phyloP scores from a whole-genome alignment of 352 stramenopile species.

The Globisporangium solare region DNA sequence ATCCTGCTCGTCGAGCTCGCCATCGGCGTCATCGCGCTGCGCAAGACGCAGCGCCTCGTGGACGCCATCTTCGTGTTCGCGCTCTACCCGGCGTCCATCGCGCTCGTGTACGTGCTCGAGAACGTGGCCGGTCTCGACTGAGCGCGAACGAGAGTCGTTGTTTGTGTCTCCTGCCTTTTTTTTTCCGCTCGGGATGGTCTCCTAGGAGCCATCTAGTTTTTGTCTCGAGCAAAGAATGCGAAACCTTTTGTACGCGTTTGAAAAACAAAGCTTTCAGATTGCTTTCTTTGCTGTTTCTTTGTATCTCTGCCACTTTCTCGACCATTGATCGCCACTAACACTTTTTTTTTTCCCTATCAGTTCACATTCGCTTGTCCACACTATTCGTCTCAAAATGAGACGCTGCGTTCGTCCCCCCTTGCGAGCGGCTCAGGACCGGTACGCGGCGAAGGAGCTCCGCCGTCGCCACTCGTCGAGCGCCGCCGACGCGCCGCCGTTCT shows the following conservation, averaged over 20 bases:
- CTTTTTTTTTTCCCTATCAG: no score
- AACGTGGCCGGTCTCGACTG: conserved; percentile 90
- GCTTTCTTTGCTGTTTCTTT: no score
- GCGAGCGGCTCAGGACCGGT: neutral
- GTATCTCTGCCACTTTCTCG: no score
- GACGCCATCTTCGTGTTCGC: conserved; percentile 79
- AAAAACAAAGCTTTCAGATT: no score
- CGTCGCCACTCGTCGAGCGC: conserved; percentile 14
- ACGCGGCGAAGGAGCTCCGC: conserved; percentile 13
- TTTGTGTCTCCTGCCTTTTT: no score
- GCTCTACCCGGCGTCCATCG: conserved; percentile 93
- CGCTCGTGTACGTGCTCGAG: conserved; percentile 91
- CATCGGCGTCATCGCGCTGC: conserved; percentile 80
- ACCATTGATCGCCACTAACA: no score
- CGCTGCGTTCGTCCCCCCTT: no score
- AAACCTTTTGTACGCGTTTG: no score
- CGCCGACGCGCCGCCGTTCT: conserved; percentile 1
- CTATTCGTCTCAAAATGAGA: neutral
- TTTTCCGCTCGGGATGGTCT: no score
- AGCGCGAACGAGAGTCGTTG: conserved; percentile 7
- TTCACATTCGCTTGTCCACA: neutral
- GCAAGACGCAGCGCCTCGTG: conserved; percentile 84
- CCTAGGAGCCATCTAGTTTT: no score
- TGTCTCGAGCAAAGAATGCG: no score
- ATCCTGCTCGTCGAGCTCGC: conserved; percentile 95